These are phyloP conservation scores for Aspergillus egyptiacus DNA, from an alignment of 495 filamentous ascomycete species.

Conservation along the genomic window DNA sequence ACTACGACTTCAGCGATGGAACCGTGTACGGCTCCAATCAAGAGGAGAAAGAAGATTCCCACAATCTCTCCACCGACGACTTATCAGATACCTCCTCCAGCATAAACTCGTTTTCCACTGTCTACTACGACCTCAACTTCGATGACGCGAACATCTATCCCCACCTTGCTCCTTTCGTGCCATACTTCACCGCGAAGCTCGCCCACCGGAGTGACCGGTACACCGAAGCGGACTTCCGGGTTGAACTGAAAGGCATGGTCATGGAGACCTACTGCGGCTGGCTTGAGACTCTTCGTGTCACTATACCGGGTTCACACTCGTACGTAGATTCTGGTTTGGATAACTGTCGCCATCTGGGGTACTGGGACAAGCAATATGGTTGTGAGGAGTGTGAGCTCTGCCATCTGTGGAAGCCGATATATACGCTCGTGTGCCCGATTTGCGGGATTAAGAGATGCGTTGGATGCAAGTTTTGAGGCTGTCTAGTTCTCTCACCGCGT, in stretches of 20 bases:
- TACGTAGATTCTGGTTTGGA: background rate
- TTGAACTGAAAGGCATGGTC: constrained; percentile 27
- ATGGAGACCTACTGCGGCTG: constrained; percentile 27
- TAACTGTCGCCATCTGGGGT: constrained; percentile 27
- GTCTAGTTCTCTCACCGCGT: background rate
- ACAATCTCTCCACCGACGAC: background rate
- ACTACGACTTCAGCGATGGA: constrained; percentile 8
- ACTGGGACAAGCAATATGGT: constrained; percentile 26
- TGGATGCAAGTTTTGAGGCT: constrained; percentile 26
- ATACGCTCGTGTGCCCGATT: constrained; percentile 25
- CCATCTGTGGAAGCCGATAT: constrained; percentile 29
- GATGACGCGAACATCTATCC: background rate
- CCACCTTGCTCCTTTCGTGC: constrained; percentile 18
- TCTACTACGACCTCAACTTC: background rate
- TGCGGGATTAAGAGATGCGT: constrained; percentile 32
- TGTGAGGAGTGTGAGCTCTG: constrained; percentile 25
- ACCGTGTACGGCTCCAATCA: background rate
- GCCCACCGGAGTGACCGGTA: constrained; percentile 19
- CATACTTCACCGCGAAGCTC: constrained; percentile 26
- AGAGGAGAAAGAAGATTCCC: background rate
- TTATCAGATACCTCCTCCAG: background rate
- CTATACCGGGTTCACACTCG: constrained; percentile 7
- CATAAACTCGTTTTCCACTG: background rate
- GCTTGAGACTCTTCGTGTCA: constrained; percentile 19
- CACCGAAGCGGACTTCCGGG: constrained; percentile 20